Evolutionary conservation across 441 rosid genomes (phyloP).

Genomic region (Gossypium davidsonii): DNA sequence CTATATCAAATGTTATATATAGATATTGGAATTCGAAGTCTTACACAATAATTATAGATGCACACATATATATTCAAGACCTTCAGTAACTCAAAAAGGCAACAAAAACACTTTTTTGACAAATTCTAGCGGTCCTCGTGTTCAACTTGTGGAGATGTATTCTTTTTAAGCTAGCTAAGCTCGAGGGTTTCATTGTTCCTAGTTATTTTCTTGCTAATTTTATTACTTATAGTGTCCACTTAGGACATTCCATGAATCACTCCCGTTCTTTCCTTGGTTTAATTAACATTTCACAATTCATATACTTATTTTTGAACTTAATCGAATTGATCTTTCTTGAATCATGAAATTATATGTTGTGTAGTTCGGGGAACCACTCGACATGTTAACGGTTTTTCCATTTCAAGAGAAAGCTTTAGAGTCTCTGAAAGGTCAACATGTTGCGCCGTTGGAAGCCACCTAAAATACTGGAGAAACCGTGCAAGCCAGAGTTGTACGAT

Average conservation of each 20-base stretch:
- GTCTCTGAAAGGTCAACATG: conserved; percentile 47
- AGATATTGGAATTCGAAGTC: not conserved
- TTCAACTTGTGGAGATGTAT: not conserved
- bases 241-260: not conserved
- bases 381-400: conserved; percentile 44
- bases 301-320: not conserved
- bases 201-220: not conserved
- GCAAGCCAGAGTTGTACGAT: conserved; percentile 61
- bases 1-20: not conserved
- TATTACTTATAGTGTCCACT: not conserved
- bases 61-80: not conserved
- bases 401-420: conserved; percentile 50
- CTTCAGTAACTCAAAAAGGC: not conserved
- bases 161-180: not conserved
- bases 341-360: not conserved
- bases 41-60: too few relatives aligned
- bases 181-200: not conserved
- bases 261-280: not conserved
- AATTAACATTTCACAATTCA: not conserved
- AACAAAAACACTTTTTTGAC: too few relatives aligned
- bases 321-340: not conserved
- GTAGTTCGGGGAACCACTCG: conserved; percentile 20
- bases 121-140: not conserved
- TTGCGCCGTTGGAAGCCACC: conserved; percentile 37
- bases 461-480: conserved; percentile 40